Evolutionary conservation across 139 green algal species (phyloP), one percentile per base, ranked within the genome.

Genomic region (Chlamydomonas sp.): DNA sequence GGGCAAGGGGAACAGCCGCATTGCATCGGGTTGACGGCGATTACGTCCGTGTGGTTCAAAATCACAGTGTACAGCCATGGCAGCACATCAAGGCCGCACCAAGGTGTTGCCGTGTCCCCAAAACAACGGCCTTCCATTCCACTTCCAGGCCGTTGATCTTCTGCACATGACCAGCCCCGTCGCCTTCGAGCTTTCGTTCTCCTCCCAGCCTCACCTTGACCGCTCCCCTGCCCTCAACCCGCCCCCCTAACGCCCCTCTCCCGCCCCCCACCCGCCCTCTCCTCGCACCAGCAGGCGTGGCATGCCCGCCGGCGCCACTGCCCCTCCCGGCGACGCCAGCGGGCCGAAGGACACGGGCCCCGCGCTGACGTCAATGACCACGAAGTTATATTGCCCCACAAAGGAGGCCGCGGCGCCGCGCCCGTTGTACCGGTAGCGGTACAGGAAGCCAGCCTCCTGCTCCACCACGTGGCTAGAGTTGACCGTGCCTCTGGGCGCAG

Each of bases 401-500:
- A 89, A 90, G 1, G 89, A 82, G 17, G 77, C 60, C 9, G 68
- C 71, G 9, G 60, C 49, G 60, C 89, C 89, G 3, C 63, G 17
- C 20, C 79, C 64, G 14, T 84, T 60, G 84, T 90, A 92, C 9
- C 66, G 76, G 85, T 91, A 92, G 59, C 88, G 76, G 86, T 92
- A 92, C 59, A 88, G 78, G 81, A 80, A 92, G 67, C 81, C 86
- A 20, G 63, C 87, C 75, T 92, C 90, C 79, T 92, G 86, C 59
- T 89, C 74, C n/a, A 86, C 72, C 20, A 92, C 82, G 31, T 79
- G 71, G 3, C 20, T 4, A 8, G 82, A 79, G 58, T 17, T 8
- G 17, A 86, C 20, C 5, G 5, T 3, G 82, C 82, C 82, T 61
- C 82, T 85, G 80, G 6, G 31, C 31, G 31, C 31, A 49, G 31